These are phyloP conservation scores for Udeniomyces megalosporus DNA, from an alignment of 768 basidiomycete genomes.

Conservation along the genomic window DNA sequence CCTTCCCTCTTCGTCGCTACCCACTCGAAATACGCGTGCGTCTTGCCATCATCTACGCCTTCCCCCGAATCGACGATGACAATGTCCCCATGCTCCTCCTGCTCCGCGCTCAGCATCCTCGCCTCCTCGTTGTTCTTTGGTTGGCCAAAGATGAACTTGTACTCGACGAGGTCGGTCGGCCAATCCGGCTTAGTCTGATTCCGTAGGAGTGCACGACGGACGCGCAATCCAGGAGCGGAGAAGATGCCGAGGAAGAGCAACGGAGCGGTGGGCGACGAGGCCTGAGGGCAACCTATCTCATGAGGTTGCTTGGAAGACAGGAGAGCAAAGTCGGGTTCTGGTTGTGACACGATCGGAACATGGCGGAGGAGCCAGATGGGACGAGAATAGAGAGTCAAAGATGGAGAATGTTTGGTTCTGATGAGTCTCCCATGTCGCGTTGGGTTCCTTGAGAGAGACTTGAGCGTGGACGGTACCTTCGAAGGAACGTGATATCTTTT, in stretches of 20 bases:
- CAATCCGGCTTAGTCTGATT: constrained; percentile 22
- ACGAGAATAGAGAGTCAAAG: too few relatives aligned
- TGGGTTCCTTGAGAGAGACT: constrained; percentile 25
- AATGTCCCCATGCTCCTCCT: constrained; percentile 20
- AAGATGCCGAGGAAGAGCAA: constrained; percentile 30
- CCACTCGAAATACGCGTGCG: constrained; percentile 31
- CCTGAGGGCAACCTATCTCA: constrained; percentile 24
- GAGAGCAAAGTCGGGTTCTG: constrained; percentile 30
- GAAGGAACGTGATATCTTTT: constrained; percentile 19
- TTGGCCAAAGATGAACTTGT: constrained; percentile 29
- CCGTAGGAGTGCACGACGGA: constrained; percentile 21
- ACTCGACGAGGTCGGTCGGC: constrained; percentile 26
- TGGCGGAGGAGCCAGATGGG: too few relatives aligned
- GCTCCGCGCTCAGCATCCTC: constrained; percentile 22
- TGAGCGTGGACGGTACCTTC: constrained; percentile 30
- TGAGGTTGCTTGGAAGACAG: constrained; percentile 26
- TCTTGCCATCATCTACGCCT: constrained; percentile 30
- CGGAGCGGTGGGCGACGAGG: background rate
- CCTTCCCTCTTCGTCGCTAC: constrained; percentile 27
- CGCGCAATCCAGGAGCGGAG: constrained; percentile 24
- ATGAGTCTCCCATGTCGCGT: constrained; percentile 24
- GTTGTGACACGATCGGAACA: too few relatives aligned
- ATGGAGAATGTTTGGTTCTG: too few relatives aligned
- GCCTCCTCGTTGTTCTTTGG: constrained; percentile 22
- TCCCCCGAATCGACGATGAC: constrained; percentile 20